These are phyloP conservation scores for Mycena leptocephala DNA, from an alignment of 768 basidiomycete species.

Conservation along the genomic window DNA sequence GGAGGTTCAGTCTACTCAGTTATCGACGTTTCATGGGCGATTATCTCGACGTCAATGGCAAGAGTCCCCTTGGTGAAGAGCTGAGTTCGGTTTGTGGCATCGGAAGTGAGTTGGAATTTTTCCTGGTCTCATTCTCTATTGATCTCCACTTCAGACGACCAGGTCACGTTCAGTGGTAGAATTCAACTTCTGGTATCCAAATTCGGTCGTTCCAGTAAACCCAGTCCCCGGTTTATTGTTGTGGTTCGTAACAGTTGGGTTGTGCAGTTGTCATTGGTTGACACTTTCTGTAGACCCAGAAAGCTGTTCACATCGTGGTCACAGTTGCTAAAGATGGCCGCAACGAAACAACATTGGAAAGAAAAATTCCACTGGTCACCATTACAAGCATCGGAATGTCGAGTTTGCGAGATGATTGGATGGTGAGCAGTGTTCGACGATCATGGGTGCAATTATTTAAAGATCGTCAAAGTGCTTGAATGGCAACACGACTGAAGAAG, in stretches of 20 bases:
- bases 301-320: constrained; percentile 87
- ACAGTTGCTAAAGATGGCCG: constrained; percentile 75
- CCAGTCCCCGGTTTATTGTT: constrained; percentile 91
- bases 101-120: constrained; percentile 67
- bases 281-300: constrained; percentile 73
- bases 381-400: constrained; percentile 93
- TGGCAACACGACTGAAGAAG: constrained; percentile 87
- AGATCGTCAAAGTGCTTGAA: constrained; percentile 75
- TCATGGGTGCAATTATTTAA: constrained; percentile 9
- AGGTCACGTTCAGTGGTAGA: constrained; percentile 87
- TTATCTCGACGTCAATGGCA: constrained; percentile 92
- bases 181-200: constrained; percentile 91
- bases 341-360: constrained; percentile 74
- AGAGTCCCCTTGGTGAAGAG: constrained; percentile 83
- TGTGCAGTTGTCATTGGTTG: neutral
- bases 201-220: constrained; percentile 89
- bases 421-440: constrained; percentile 66
- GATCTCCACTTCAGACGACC: constrained; percentile 66
- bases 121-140: neutral
- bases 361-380: constrained; percentile 91
- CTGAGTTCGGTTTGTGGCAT: constrained; percentile 82
- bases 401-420: constrained; percentile 94
- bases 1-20: constrained; percentile 94
- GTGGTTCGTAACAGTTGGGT: constrained; percentile 72
- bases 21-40: constrained; percentile 97